phyloP scores from a whole-genome alignment of 805 yeast species.

The Lipomyces starkeyi region DNA sequence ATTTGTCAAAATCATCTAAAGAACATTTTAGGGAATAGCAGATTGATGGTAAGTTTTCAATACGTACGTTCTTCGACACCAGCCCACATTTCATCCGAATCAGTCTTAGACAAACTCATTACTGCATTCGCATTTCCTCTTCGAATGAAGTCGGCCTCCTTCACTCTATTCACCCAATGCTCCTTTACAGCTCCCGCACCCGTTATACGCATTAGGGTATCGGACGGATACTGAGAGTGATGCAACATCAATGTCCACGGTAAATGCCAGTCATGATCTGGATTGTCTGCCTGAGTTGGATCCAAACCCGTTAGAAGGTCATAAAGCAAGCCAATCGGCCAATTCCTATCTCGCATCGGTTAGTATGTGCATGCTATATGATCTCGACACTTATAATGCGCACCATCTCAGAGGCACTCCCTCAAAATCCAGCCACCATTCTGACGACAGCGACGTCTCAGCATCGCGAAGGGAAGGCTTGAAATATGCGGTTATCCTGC shows the following conservation, averaged over 20 bases:
- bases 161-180: constrained; percentile 76
- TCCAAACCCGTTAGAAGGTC: constrained; percentile 58
- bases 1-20: constrained; percentile 37
- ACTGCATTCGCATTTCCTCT: constrained; percentile 80
- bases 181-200: constrained; percentile 50
- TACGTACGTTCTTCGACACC: constrained; percentile 47
- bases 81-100: constrained; percentile 64
- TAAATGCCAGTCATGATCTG: constrained; percentile 33
- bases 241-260: constrained; percentile 59
- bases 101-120: constrained; percentile 73
- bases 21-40: background rate
- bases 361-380: background rate
- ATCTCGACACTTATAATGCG: constrained; percentile 12
- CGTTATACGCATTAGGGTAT: constrained; percentile 52
- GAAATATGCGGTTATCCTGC: constrained; percentile 38
- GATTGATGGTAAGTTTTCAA: background rate
- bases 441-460: constrained; percentile 31
- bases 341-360: constrained; percentile 47
- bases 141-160: constrained; percentile 77
- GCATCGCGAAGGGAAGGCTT: constrained; percentile 41
- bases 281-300: constrained; percentile 40
- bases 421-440: constrained; percentile 73
- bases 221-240: constrained; percentile 53
- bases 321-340: constrained; percentile 72
- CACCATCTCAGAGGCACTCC: constrained; percentile 71